Conservation (phyloP, 75 land plant genomes). For the Picea sitchensis region DNA sequence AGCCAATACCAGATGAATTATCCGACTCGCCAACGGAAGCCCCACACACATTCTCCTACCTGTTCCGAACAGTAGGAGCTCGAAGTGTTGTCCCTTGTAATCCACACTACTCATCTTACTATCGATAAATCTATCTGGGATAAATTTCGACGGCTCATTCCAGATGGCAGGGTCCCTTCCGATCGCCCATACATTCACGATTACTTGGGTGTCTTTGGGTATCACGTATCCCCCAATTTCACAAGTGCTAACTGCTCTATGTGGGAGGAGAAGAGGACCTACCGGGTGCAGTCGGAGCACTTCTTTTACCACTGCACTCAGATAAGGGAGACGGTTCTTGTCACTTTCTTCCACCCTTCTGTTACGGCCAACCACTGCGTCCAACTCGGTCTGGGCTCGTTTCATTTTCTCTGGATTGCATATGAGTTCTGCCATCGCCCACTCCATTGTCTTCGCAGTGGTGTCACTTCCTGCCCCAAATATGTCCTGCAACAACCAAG, state of each 20-base stretch:
- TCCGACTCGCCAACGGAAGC: constrained; percentile 53
- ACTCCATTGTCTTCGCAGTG: neutral
- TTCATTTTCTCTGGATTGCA: neutral
- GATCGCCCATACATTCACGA: constrained; percentile 67
- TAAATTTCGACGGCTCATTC: constrained; percentile 47
- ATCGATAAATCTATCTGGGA: constrained; percentile 44
- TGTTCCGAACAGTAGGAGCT: constrained; percentile 65
- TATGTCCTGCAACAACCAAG: neutral
- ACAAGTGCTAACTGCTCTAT: constrained; percentile 46
- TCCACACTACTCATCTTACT: constrained; percentile 28
- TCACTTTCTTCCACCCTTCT: constrained; percentile 54
- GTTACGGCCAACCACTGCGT: constrained; percentile 28
- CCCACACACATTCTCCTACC: constrained; percentile 68
- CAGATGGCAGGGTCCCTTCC: constrained; percentile 48
- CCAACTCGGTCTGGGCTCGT: neutral
- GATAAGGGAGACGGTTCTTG: constrained; percentile 41
- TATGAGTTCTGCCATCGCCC: neutral
- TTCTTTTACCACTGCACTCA: constrained; percentile 52
- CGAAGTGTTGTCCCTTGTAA: constrained; percentile 57
- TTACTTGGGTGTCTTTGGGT: constrained; percentile 40
- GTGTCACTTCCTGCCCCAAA: neutral
- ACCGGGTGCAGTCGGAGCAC: constrained; percentile 74
- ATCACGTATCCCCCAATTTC: constrained; percentile 51
- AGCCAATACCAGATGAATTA: constrained; percentile 45
- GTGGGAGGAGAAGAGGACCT: constrained; percentile 69